These are phyloP conservation scores for Erodium texanum DNA, from an alignment of 441 rosid genomes.

Conservation along the genomic window DNA sequence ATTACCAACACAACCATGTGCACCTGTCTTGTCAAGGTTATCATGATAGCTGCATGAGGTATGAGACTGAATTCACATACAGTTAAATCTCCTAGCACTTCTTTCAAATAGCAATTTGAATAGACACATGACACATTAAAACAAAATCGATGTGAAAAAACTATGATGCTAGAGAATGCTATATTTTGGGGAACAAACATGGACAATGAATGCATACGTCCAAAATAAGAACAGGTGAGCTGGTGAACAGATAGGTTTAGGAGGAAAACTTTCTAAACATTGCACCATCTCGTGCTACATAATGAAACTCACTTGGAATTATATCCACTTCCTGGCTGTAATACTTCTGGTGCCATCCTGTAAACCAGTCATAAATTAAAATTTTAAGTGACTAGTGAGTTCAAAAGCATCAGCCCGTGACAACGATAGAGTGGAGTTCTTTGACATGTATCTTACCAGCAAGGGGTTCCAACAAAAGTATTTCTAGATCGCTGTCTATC, in stretches of 20 bases:
- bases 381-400: background rate
- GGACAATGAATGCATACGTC: background rate
- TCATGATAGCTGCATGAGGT: background rate
- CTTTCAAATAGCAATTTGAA: background rate
- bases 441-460: slow-evolving; percentile 51
- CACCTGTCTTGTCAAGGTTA: background rate
- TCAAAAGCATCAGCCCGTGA: background rate
- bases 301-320: slow-evolving; percentile 71
- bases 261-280: slow-evolving; percentile 7
- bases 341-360: slow-evolving; percentile 99
- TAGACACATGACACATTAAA: background rate
- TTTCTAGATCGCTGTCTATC: slow-evolving; percentile 93
- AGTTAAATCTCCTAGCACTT: background rate
- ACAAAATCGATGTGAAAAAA: background rate
- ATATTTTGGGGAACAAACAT: background rate
- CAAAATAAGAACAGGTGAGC: background rate
- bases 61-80: background rate
- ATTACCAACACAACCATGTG: background rate
- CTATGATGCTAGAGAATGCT: background rate
- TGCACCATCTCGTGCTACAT: background rate
- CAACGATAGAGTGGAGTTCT: background rate
- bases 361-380: slow-evolving; percentile 22
- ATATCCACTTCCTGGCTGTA: slow-evolving; percentile 98
- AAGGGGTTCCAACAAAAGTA: slow-evolving; percentile 98
- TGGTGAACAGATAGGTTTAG: background rate